phyloP scores from a whole-genome alignment of 2,329 filamentous ascomycete genomes.

The Aspergillus sp. region DNA sequence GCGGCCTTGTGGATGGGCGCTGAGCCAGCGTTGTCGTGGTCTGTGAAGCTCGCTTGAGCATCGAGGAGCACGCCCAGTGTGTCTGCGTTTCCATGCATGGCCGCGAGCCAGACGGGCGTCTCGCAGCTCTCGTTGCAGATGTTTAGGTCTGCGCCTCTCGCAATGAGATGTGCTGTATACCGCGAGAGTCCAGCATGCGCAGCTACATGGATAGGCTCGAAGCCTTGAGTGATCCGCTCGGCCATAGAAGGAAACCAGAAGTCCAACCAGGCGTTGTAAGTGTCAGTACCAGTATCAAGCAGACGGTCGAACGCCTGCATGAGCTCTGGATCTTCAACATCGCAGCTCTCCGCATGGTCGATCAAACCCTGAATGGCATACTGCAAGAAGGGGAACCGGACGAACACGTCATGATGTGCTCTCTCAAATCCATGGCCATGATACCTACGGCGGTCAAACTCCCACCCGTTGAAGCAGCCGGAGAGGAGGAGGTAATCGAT shows the following conservation, averaged over 20 bases:
- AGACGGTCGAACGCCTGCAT: not conserved
- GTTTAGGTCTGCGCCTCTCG: not conserved
- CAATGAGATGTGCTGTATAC: not conserved
- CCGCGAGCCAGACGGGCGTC: not conserved
- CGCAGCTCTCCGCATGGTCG: not conserved
- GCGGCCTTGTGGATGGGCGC: constrained; percentile 7
- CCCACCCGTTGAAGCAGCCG: not conserved
- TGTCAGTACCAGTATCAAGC: not conserved
- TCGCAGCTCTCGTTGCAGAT: not conserved
- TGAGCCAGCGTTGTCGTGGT: not conserved
- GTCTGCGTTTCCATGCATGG: not conserved
- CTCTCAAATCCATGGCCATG: not conserved
- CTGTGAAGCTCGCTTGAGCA: not conserved
- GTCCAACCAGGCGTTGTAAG: not conserved
- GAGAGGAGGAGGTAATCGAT: not conserved
- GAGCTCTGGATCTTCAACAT: not conserved
- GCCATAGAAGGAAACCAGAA: not conserved
- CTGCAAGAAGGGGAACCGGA: constrained; percentile 8
- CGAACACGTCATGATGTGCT: not conserved
- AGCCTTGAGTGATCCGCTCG: not conserved
- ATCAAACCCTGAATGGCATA: constrained; percentile 2
- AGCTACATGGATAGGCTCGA: constrained; percentile 2
- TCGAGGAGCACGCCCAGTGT: not conserved
- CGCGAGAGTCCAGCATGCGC: not conserved
- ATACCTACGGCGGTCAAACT: not conserved